Base-by-base conservation (phyloP, 805 yeast species). In the Clavispora fructus region DNA sequence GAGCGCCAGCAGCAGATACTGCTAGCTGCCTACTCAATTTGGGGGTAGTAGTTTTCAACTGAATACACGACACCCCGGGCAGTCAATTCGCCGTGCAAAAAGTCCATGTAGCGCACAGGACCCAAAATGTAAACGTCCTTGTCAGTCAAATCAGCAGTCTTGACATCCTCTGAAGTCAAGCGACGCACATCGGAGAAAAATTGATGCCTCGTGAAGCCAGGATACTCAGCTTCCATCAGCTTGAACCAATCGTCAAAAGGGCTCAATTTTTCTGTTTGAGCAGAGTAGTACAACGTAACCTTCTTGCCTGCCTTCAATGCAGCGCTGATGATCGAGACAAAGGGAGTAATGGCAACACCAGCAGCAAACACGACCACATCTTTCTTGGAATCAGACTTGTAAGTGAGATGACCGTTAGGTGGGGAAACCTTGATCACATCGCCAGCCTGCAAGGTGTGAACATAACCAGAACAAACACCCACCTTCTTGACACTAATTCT, bases 321-420 rank as follows among this genome's bases (percentile, higher is more conserved):
- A 7, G 56, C 42, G 55, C 78, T 78, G 16, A 73, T 58, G 58
- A 82, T 74, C 7, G 87, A 69, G 30, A 83, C 54, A 29, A 80
- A 46, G 30, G 90, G 89, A 6, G 89, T 84, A 42, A 80, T 77
- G 50, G 88, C 89, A 46, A 81, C 79, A 44, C 89, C 90, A 40
- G 82, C 85, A 17, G 79, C 71, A 45, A 81, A 63, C 27, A 82
- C 60, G 1, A 74, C 52, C 19, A 64, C 68, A 33, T 56, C 59
- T 13, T 53, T 55, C 25, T 71, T 69, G 13, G 62, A 51, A 28
- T 68, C 65, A 1, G 37, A 7, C 16, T 54, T 46, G 47, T 67
- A 69, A 4, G 63, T 57, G 48, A 82, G 71, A 41, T 73, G 72
- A 32, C 89, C 90, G 23, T 72, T 68, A 31, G 90, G 90, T 5